Base-by-base conservation (phyloP, 805 yeast species). In the Teunomyces panamensis region DNA sequence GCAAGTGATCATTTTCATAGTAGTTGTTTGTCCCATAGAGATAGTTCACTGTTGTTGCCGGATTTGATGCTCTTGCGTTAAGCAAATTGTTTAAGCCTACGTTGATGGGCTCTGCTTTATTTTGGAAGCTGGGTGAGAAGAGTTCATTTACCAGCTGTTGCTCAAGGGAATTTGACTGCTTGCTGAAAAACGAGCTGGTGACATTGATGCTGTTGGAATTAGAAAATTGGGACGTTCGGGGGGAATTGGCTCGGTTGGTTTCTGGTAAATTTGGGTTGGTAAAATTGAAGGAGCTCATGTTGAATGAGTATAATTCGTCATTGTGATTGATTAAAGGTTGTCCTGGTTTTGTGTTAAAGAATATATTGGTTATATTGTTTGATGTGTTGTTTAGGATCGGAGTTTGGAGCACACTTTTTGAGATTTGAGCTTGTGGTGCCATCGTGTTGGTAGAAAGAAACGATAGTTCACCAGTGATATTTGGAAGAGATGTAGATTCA, bases 1-100 rank as follows among this genome's bases (percentile, higher is more conserved):
- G 51, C 8, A 72, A 53, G 42, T 64, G 55, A 6, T 59, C 65
- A 48, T 70, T 71, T 36, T 65, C 68, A 48, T 69, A 68, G 51
- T 67, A 60, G 6, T 67, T 59, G 53, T 69, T 71, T 2, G 77
- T 71, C 9, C 76, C 76, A 47, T 65, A 70, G 14, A 71, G 53
- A 45, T 59, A 67, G 49, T 67, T 66, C 42, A 64, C 51, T 4
- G 67, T 63, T 9, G 65, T 64, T 8, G 66, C 67, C 5, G 71
- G 70, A 41, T 66, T 67, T 5, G 72, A 63, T 10, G 65, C 52
- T 45, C 57, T 60, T 2, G 69, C 68, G 43, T 58, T 63, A 28
- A 66, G 51, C 1, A 69, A 59, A 42, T 61, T 65, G 35, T 57
- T 50, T 9, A 64, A 50, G 1, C 58, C 61, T 3, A 64, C 64